These are phyloP conservation scores for Cercospora sesami DNA, from an alignment of 2,329 filamentous ascomycete species.

Conservation along the genomic window DNA sequence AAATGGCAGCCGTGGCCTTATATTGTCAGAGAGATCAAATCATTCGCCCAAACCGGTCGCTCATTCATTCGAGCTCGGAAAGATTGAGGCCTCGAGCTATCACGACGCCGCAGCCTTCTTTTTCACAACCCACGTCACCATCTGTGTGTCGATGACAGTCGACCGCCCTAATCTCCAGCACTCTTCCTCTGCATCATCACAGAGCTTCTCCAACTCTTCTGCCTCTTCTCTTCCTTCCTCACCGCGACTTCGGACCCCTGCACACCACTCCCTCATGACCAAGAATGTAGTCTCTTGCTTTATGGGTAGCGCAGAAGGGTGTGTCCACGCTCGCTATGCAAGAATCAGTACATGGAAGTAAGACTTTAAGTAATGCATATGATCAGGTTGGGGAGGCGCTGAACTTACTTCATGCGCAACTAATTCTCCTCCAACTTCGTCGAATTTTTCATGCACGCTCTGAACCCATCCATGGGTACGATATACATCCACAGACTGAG, in stretches of 20 bases:
- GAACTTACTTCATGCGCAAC: slow-evolving; percentile 7
- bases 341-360: neutral
- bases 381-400: neutral
- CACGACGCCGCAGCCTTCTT: slow-evolving; percentile 10
- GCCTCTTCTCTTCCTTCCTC: slow-evolving; percentile 1
- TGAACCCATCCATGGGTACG: slow-evolving; percentile 11
- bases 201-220: slow-evolving; percentile 17
- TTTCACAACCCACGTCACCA: slow-evolving; percentile 27
- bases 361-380: neutral
- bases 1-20: neutral
- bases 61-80: neutral
- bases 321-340: slow-evolving; percentile 16
- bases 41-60: neutral
- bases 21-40: neutral
- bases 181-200: slow-evolving; percentile 20
- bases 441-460: slow-evolving; percentile 14
- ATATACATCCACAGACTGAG: neutral
- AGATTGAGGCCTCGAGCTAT: neutral
- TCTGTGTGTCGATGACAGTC: slow-evolving; percentile 20
- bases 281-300: slow-evolving; percentile 28
- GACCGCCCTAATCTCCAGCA: slow-evolving; percentile 20
- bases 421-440: slow-evolving; percentile 15
- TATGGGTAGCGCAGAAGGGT: slow-evolving; percentile 12
- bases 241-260: slow-evolving; percentile 18
- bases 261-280: slow-evolving; percentile 21